A percentile compares a stretch with the other conserved stretches of the same genome.
phyloP scores from a whole-genome alignment of 1,139 yeast species.

The Taphrina deformans region DNA sequence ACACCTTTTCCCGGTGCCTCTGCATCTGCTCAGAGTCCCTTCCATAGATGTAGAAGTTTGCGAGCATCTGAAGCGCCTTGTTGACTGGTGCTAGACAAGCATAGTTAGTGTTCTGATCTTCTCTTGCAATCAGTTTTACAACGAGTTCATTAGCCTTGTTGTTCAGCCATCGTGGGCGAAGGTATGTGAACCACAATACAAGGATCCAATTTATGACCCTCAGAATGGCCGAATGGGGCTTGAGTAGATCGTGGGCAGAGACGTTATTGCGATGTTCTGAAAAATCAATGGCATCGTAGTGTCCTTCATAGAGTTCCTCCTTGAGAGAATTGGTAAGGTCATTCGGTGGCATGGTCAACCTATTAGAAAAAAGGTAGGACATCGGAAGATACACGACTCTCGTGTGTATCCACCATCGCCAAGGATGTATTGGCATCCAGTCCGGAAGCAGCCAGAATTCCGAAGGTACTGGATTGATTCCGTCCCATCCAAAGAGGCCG shows the following conservation, averaged over 20 bases:
- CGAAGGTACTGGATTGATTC: constrained; percentile 97
- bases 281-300: constrained; percentile 70
- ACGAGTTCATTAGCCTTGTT: constrained; percentile 56
- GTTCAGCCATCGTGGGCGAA: constrained; percentile 74
- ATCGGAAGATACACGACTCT: constrained; percentile 87
- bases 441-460: constrained; percentile 91
- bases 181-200: constrained; percentile 62
- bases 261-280: constrained; percentile 72
- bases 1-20: constrained; percentile 59
- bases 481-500: constrained; percentile 88
- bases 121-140: constrained; percentile 68
- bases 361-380: constrained; percentile 71
- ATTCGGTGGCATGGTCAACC: constrained; percentile 56
- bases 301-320: constrained; percentile 68
- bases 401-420: constrained; percentile 99
- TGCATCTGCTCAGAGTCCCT: constrained; percentile 61
- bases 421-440: constrained; percentile 80
- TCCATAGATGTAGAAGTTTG: constrained; percentile 69
- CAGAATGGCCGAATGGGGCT: constrained; percentile 77
- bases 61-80: constrained; percentile 79
- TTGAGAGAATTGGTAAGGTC: constrained; percentile 66
- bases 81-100: constrained; percentile 93
- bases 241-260: constrained; percentile 88
- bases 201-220: constrained; percentile 63
- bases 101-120: constrained; percentile 73